Percentiles rank a stretch among this genome's conserved stretches.
These are phyloP conservation scores for Cyberlindnera xylosilytica DNA, from an alignment of 805 yeast species.

Conservation along the genomic window DNA sequence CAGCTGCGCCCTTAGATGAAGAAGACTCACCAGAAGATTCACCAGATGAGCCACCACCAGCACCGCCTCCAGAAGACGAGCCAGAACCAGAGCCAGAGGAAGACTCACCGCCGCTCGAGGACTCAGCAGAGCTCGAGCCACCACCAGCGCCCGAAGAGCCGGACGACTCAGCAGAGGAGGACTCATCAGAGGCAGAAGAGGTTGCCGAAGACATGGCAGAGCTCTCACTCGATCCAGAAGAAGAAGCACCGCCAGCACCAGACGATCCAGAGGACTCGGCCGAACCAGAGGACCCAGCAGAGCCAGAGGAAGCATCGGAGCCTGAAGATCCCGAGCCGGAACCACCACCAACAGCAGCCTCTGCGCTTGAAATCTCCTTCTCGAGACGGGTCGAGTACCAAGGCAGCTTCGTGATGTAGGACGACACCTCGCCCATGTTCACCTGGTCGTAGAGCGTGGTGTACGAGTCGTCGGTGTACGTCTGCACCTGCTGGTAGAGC, in stretches of 20 bases:
- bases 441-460: constrained; percentile 30
- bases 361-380: constrained; percentile 16
- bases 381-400: constrained; percentile 29
- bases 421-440: constrained; percentile 25
- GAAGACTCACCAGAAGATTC: background rate
- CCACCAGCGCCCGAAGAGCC: constrained; percentile 1
- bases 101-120: background rate
- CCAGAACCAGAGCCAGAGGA: constrained; percentile 1
- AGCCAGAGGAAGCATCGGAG: constrained; percentile 4
- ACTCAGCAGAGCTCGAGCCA: background rate
- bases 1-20: constrained; percentile 2
- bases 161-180: background rate
- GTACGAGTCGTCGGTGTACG: constrained; percentile 34
- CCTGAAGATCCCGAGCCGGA: constrained; percentile 1
- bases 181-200: constrained; percentile 1
- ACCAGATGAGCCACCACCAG: background rate
- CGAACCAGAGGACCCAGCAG: background rate
- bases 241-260: background rate
- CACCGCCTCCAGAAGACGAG: background rate
- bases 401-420: constrained; percentile 31
- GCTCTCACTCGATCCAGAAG: background rate
- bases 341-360: constrained; percentile 8
- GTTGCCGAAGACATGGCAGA: background rate
- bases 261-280: constrained; percentile 1
- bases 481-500: constrained; percentile 27